Evolutionary conservation across 1,139 yeast genomes (phyloP), one percentile per base, ranked within the genome.

Genomic region (Candida sp.): DNA sequence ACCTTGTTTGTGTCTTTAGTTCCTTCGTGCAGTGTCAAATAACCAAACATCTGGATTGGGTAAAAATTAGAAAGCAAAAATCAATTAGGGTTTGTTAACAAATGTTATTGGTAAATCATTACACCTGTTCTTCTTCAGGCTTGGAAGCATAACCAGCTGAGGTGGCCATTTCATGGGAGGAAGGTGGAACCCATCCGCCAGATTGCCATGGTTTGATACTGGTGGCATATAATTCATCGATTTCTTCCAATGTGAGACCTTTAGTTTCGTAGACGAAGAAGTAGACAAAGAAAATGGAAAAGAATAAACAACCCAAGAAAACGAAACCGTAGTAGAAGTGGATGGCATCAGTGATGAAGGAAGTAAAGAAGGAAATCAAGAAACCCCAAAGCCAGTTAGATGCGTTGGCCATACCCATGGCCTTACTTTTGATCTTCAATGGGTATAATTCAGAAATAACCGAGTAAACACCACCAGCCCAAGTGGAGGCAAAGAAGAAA

Each of bases 391-490:
- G 55, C 96, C 96, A 90, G 73, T 89, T 90, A 34, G 89, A 83
- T 28, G 90, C 89, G 41, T 84, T 77, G 48, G 93, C 86, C 48
- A 90, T 72, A 43, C 93, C 86, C 77, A 90, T 88, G 54, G 91
- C 90, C 73, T 88, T 86, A 33, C 93, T 83, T 72, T 94, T 83
- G 58, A 89, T 85, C 62, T 93, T 84, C 57, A 88, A 77, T 49
- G 96, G 93, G 70, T 84, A 90, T 42, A 88, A 77, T 70, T 90
- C 97, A 38, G 94, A 86, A 49, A 86, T 82, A 60, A 88, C 85
- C 51, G 88, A 88, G 82, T 85, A 91, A 43, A 86, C 86, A 64
- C 86, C 83, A 62, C 96, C 94, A 55, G 93, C 96, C 96, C 96
- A 90, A 6, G 96, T 85, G 38, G 88, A 80, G 37, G 96, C 94